Evolutionary conservation across 345 rosid genomes (phyloP).

Genomic region (Eucalyptus decipiens): DNA sequence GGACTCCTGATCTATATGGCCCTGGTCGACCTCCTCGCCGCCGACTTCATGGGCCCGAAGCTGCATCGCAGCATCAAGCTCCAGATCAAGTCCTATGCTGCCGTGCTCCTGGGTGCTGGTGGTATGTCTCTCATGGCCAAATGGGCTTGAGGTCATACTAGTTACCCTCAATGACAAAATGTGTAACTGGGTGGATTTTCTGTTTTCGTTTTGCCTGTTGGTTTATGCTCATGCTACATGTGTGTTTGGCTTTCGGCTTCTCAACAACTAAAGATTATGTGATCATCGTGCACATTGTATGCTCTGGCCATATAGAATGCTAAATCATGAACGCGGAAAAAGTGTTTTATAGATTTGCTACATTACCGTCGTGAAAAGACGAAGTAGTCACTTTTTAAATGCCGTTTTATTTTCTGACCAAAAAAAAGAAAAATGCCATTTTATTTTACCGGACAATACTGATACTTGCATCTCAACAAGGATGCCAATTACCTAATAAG

Average conservation of each 20-base stretch:
- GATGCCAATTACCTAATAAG: not conserved
- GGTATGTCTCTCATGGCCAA: constrained; percentile 46
- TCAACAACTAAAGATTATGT: not conserved
- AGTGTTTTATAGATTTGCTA: not conserved
- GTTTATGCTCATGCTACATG: not conserved
- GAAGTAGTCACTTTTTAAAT: not conserved
- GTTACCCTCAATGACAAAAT: not conserved
- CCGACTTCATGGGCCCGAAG: constrained; percentile 42
- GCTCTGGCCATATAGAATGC: not conserved
- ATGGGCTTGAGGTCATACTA: constrained; percentile 38
- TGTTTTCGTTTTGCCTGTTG: not conserved
- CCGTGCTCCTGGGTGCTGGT: constrained; percentile 44
- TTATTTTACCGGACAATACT: not conserved
- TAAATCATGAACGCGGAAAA: not conserved
- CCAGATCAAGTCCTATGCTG: constrained; percentile 15
- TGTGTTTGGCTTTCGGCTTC: not conserved
- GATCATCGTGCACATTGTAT: not conserved
- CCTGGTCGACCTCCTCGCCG: constrained; percentile 55
- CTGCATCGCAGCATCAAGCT: constrained; percentile 30
- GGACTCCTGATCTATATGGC: constrained; percentile 77
- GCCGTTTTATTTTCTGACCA: not conserved
- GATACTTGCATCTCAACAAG: not conserved
- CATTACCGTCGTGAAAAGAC: not conserved
- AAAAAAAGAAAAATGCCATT: too few species aligned
- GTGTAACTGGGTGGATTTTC: not conserved